Percentiles rank a stretch among this genome's conserved stretches.
Evolutionary conservation across 2,329 filamentous ascomycete genomes (phyloP).

Genomic region (Diaporthe amygdali): DNA sequence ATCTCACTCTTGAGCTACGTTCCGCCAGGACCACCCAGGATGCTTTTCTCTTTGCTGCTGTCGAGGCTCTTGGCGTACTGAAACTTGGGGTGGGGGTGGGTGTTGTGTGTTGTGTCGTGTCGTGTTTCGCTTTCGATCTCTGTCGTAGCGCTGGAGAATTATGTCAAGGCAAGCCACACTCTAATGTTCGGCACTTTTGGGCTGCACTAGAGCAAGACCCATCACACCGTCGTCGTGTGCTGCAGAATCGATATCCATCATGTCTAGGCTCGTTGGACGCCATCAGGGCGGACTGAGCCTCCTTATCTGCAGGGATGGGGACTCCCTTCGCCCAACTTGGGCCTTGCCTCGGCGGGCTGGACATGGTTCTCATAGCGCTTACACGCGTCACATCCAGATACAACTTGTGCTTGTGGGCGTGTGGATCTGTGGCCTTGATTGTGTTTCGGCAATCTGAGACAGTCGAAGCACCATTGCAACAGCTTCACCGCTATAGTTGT

Average conservation of each 20-base stretch:
- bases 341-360: not conserved
- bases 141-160: constrained; percentile 19
- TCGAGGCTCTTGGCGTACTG: no score
- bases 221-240: not conserved
- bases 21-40: not conserved
- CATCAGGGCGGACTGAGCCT: not conserved
- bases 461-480: not conserved
- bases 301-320: not conserved
- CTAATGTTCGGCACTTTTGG: constrained; percentile 9
- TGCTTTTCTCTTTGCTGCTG: not conserved
- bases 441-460: constrained; percentile 27
- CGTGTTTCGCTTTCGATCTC: not conserved
- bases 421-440: constrained; percentile 10
- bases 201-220: not conserved
- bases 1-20: constrained; percentile 29
- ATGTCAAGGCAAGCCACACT: constrained; percentile 20
- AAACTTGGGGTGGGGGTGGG: no score
- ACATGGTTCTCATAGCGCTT: constrained; percentile 19
- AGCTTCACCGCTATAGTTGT: not conserved
- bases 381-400: not conserved
- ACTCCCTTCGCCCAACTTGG: not conserved
- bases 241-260: not conserved
- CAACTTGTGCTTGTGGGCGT: not conserved
- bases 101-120: constrained; percentile 2
- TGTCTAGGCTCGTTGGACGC: not conserved